Evolutionary conservation across 495 filamentous ascomycete species (phyloP), one percentile per base, ranked within the genome.

Genomic region (Hypoxylon crocopeplum): DNA sequence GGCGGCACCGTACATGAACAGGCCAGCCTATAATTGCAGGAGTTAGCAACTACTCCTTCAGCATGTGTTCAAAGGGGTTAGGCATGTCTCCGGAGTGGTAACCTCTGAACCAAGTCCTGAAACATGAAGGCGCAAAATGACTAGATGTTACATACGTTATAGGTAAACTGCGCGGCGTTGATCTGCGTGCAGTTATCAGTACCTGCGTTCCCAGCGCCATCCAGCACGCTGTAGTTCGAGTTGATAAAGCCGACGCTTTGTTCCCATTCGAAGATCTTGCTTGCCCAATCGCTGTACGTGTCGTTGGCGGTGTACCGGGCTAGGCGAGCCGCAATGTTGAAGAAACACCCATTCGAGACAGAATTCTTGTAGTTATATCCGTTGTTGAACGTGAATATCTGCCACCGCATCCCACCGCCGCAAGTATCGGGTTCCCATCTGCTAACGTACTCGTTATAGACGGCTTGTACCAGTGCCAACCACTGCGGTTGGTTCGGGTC

Each of bases 291-390:
- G 1, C 79, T 79, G 62, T 92, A 91, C 1, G 86, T 88, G 15
- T 79, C 56, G 67, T 92, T 90, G 4, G 79, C 79, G 2, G 88
- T 92, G 67, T 89, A 91, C 12, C 77, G 75, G 1, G 86, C 88
- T 3, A 93, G 75, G 19, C 90, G 82, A 7, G 89, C 82, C 1
- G 83, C 84, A 1, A 93, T 76, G 60, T 88, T 86, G 73, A 91
- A 91, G 65, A 90, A 85, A 37, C 83, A 82, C 0, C 83, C 88
- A 52, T 89, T 89, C 1, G 85, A 84, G 15, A 89, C 81, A 29
- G 84, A 80, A 68, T 92, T 92, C 69, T 91, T 91, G 72, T 86
- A 90, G 50, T 84, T 80, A 70, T 88, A 94, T 1, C 91, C 92
- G 7, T 79, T 84, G 74, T 92, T 90, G 72, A 87, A 92, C 2